Evolutionary conservation across 1,139 yeast genomes (phyloP), one percentile per base, ranked within the genome.

Genomic region (Debaryomyces robertsiae): DNA sequence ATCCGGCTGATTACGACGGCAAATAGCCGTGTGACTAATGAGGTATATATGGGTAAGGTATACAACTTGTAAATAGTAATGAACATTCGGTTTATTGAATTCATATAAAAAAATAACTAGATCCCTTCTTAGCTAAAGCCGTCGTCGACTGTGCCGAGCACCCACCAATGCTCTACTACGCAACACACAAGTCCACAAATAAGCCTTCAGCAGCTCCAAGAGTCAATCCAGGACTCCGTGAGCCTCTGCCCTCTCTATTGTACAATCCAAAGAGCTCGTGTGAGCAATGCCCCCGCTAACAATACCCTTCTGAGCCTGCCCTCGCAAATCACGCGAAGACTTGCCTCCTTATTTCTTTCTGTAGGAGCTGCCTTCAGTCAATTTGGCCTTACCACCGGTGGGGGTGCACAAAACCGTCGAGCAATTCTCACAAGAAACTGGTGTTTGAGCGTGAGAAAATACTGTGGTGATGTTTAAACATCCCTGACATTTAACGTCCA

Each of bases 401-500:
- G 98, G 98, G 70, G 94, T 87, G 79, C 98, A 91, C 69, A 93
- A 87, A 56, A 93, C 97, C 58, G 96, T 91, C 62, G 98, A 86
- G 78, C 98, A 93, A 55, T 95, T 84, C 68, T 94, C 98, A 81
- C 98, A 93, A 69, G 97, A 87, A 69, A 93, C 98, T 63, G 97
- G 98, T 61, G 98, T 93, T 81, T 93, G 98, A 55, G 98, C 98
- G 78, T 93, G 98, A 58, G 98, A 91, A 86, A 93, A 93, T 61
- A 93, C 97, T 58, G 98, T 93, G 75, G 98, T 91, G 80, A 93
- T 93, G 84, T 85, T 87, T 73, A 93, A 82, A 79, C 98, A 93
- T 64, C 98, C 98, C 75, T 95, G 98, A 79, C 98, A 93, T 78
- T 91, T 91, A 63, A 93, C 98, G 69, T 93, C 98, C 96, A 93